Evolutionary conservation across 2,329 filamentous ascomycete genomes (phyloP).

Genomic region (Botrytis sinoallii): DNA sequence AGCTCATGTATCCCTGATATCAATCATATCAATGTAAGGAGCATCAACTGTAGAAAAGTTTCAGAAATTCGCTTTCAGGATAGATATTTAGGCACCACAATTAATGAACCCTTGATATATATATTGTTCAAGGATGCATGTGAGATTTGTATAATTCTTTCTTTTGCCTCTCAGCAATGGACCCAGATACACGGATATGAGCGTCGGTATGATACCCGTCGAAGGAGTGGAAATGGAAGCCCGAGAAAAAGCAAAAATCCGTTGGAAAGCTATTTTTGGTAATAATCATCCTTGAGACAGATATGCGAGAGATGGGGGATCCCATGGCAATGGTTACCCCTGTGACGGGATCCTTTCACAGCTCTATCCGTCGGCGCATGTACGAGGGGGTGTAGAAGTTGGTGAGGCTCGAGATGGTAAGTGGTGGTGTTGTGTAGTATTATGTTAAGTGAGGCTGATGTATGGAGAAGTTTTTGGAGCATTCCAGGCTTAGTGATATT

Average conservation of each 20-base stretch:
- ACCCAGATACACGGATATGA: conserved; percentile 10
- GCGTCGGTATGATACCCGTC: conserved; percentile 6
- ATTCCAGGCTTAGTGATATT: neutral
- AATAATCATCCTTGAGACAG: neutral
- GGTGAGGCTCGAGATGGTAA: neutral
- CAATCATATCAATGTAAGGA: conserved; percentile 8
- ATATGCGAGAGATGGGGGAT: conserved; percentile 13
- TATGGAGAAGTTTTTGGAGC: conserved; percentile 1
- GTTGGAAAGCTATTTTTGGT: conserved; percentile 8
- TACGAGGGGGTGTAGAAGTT: neutral
- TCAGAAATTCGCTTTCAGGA: conserved; percentile 5
- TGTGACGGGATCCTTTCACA: conserved; percentile 7
- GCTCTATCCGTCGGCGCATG: conserved; percentile 1
- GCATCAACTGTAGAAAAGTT: conserved; percentile 3
- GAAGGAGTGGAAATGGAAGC: neutral
- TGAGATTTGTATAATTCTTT: conserved; percentile 3
- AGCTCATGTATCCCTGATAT: neutral
- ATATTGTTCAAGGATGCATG: conserved; percentile 8
- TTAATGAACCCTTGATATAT: conserved; percentile 13
- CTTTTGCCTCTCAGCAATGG: conserved; percentile 4
- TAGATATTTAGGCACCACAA: conserved; percentile 13
- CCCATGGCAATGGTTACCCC: conserved; percentile 13
- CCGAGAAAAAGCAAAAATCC: conserved; percentile 7
- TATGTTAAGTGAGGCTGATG: conserved; percentile 1
- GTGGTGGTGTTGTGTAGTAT: neutral